A percentile compares a stretch with the other conserved stretches of the same genome.
Evolutionary conservation across 2,329 filamentous ascomycete species (phyloP).

Genomic region (Neofusicoccum parvum): DNA sequence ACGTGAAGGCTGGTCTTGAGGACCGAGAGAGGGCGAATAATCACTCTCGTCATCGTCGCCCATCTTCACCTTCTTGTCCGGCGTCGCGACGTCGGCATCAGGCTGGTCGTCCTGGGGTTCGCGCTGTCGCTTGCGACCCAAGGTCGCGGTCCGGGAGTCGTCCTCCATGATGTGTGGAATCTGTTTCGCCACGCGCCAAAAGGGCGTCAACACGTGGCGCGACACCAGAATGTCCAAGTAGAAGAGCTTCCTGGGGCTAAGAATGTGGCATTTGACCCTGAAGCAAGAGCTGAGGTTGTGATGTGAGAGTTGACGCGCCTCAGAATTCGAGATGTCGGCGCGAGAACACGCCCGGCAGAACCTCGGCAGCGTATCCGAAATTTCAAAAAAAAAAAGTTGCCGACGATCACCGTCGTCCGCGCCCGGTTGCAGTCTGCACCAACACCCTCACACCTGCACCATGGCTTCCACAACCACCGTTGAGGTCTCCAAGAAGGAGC

Average conservation of each 20-base stretch:
- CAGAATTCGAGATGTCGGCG: neutral
- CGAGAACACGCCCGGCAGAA: neutral
- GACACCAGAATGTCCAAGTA: neutral
- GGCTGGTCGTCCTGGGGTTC: neutral
- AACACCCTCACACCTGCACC: neutral
- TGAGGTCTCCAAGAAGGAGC: conserved; percentile 11
- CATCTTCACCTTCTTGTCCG: conserved; percentile 10
- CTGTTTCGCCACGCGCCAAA: conserved; percentile 2
- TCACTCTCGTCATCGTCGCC: neutral
- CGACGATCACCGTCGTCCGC: neutral
- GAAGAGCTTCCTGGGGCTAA: neutral
- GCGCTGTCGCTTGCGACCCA: conserved; percentile 42
- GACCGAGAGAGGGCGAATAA: neutral
- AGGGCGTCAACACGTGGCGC: neutral
- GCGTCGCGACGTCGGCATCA: neutral
- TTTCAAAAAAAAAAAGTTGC: conserved; percentile 16
- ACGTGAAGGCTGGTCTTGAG: conserved; percentile 5
- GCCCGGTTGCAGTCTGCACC: neutral
- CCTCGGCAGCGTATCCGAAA: neutral
- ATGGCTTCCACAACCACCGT: conserved; percentile 6
- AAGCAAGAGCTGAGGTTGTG: neutral
- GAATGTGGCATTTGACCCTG: too few species aligned
- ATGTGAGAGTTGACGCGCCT: neutral
- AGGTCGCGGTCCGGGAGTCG: conserved; percentile 50
- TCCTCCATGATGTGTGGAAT: conserved; percentile 12